Base-by-base conservation (phyloP, 202 grass and related monocot species). In the Cymbopogon flexuosus region DNA sequence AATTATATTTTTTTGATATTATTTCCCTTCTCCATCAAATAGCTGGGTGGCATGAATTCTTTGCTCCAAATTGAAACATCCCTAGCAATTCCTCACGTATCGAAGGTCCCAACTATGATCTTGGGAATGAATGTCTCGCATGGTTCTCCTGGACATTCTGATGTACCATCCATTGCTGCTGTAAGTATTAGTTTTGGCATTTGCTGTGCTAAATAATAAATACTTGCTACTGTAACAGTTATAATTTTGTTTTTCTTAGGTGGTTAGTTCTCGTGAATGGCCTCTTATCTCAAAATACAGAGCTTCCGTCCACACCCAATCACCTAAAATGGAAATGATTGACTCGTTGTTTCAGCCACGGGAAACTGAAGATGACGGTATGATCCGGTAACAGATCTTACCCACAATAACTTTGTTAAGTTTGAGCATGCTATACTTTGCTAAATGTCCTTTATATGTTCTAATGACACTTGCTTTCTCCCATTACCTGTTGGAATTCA, bases 91-190 rank as follows among this genome's bases (percentile, higher is more conserved):
- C 92, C 94, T 77, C 67, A 86, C 29, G 62, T 97, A n/a, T 97
- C 94, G 3, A 92, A 87, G 65, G 35, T 70, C 2, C 92, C 94
- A 11, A 97, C 92, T 65, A 73, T 97, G 5, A 94, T 97, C 18
- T 56, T 97, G 23, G 94, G 94, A 40, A 97, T 97, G 92, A 90
- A 97, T 83, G 92, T 97, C 0, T 93, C 86, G 4, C 92, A 94
- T 77, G 92, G 94, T 18, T 94, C 90, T 1, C 92, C 94, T 63
- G 90, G 92, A 59, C 92, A 93, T 52, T 89, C 92, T 56, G 90
- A 91, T 68, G 29, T 88, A 43, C 94, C 92, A 3, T 97, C 94
- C 2, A 91, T 97, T 80, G 92, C 94, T 36, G 92, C 92, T 16
- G 92, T 94, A 89, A 52, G 60, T 80, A 57, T 49, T 16, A 15